Evolutionary conservation across 2,329 filamentous ascomycete genomes (phyloP).

Genomic region (Dendryphion nanum): DNA sequence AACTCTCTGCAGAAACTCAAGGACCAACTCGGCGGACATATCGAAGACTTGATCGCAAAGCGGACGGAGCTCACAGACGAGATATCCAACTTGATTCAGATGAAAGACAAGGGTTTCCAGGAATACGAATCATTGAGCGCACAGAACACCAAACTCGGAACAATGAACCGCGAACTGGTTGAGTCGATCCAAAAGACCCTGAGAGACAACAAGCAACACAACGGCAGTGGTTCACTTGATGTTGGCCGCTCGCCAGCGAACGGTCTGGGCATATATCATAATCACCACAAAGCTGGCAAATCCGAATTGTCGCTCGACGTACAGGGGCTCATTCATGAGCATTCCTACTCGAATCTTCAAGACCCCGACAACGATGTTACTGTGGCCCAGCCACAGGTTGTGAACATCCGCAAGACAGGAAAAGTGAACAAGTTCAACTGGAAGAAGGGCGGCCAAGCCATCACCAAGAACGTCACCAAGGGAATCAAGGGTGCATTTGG

Average conservation of each 20-base stretch:
- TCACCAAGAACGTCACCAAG: conserved; percentile 92
- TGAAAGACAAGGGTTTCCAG: conserved; percentile 88
- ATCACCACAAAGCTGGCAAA: conserved; percentile 36
- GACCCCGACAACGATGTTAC: conserved; percentile 66
- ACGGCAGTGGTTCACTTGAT: conserved; percentile 51
- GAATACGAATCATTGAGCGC: conserved; percentile 94
- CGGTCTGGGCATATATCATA: conserved; percentile 62
- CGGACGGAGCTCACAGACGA: conserved; percentile 82
- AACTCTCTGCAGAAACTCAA: conserved; percentile 63
- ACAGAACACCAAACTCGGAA: conserved; percentile 90
- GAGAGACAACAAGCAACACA: conserved; percentile 64
- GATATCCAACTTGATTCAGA: conserved; percentile 74
- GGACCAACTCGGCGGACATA: conserved; percentile 70
- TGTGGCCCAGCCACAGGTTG: conserved; percentile 78
- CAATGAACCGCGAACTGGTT: conserved; percentile 93
- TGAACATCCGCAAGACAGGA: conserved; percentile 84
- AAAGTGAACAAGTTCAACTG: conserved; percentile 97
- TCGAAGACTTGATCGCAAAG: conserved; percentile 88
- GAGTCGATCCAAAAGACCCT: conserved; percentile 92
- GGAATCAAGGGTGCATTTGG: conserved; percentile 88
- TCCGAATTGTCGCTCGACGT: conserved; percentile 42
- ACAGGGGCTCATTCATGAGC: conserved; percentile 36
- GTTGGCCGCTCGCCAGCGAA: conserved; percentile 47
- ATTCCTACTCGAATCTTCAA: conserved; percentile 43
- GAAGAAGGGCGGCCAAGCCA: conserved; percentile 93